phyloP scores from a whole-genome alignment of 2,329 filamentous ascomycete species.

The Cytospora piceicola region DNA sequence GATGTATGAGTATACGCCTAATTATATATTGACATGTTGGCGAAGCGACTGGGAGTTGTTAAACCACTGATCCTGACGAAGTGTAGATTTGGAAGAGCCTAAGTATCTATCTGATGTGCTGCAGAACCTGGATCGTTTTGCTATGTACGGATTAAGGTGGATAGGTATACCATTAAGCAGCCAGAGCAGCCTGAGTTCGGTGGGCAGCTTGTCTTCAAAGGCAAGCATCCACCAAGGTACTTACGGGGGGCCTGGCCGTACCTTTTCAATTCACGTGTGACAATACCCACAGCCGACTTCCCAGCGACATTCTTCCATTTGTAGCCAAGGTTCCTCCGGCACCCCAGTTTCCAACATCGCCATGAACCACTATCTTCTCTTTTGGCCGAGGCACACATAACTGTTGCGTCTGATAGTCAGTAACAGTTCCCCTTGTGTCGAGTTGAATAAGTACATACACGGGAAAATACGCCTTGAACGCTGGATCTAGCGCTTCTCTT shows the following conservation, averaged over 20 bases:
- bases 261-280: background rate
- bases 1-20: no score
- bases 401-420: conserved; percentile 40
- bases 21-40: background rate
- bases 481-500: conserved; percentile 55
- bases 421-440: background rate
- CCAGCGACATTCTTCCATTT: background rate
- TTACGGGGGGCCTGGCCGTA: no score
- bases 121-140: no score
- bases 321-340: background rate
- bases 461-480: conserved; percentile 65
- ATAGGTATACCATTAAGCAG: background rate
- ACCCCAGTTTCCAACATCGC: conserved; percentile 1
- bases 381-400: conserved; percentile 66
- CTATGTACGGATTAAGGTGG: no score
- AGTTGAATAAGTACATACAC: conserved; percentile 51
- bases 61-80: background rate
- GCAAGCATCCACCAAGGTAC: background rate
- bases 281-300: background rate
- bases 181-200: background rate
- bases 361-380: conserved; percentile 44
- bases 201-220: background rate
- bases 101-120: background rate
- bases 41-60: background rate
- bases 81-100: background rate